phyloP scores from a whole-genome alignment of 805 yeast genomes.

The Cyberlindnera meyerae region DNA sequence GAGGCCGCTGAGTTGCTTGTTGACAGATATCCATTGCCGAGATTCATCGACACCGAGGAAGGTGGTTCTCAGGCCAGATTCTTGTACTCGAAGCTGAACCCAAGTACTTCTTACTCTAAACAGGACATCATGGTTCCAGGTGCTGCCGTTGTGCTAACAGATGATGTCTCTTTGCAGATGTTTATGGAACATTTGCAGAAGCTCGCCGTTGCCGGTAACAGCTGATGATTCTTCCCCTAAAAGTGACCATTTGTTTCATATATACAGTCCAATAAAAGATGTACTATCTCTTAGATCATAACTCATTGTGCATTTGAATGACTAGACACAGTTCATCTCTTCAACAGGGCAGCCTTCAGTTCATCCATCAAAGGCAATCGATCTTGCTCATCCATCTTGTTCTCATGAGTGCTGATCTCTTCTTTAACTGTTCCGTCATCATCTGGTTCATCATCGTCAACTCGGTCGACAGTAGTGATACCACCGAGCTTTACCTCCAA shows the following conservation, averaged over 20 bases:
- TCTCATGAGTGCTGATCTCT: conserved; percentile 13
- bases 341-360: conserved; percentile 10
- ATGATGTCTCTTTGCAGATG: conserved; percentile 36
- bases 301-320: too few relatives aligned
- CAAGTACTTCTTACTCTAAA: conserved; percentile 51
- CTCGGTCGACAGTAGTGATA: too few relatives aligned
- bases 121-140: conserved; percentile 31
- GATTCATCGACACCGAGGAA: conserved; percentile 69
- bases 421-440: background rate
- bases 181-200: conserved; percentile 34
- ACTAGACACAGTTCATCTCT: too few relatives aligned
- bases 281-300: too few relatives aligned
- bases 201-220: conserved; percentile 18
- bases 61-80: conserved; percentile 76
- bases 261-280: too few relatives aligned
- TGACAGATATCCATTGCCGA: conserved; percentile 67
- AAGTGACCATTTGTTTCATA: too few relatives aligned
- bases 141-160: conserved; percentile 44
- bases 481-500: conserved; percentile 22
- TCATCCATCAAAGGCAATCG: conserved; percentile 17
- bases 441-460: background rate
- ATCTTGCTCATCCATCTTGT: conserved; percentile 7
- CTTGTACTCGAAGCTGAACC: conserved; percentile 63
- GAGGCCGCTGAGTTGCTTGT: conserved; percentile 62
- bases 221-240: too few relatives aligned